Conservation (phyloP, 2,329 filamentous ascomycete genomes). For the Cordyceps fumosorosea region DNA sequence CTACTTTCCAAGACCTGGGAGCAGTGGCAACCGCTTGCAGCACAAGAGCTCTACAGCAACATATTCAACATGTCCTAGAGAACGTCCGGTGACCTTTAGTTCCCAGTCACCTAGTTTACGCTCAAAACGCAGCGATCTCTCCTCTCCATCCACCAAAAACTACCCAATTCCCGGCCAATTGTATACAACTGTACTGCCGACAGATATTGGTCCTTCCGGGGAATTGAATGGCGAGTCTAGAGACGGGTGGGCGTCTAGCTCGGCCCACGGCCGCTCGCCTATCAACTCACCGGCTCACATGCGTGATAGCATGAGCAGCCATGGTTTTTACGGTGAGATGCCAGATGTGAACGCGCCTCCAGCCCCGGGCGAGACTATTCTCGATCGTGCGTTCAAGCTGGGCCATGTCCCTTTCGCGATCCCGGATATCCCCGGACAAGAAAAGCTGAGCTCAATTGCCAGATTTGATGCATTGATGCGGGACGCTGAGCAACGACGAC, state of each 20-base stretch:
- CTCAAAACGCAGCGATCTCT: conserved; percentile 57
- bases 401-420: conserved; percentile 57
- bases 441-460: conserved; percentile 58
- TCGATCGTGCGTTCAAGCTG: conserved; percentile 61
- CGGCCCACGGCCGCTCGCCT: conserved; percentile 50
- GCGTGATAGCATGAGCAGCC: conserved; percentile 49
- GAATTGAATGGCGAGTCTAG: conserved; percentile 50
- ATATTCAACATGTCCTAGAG: conserved; percentile 39
- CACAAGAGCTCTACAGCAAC: conserved; percentile 44
- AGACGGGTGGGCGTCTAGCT: conserved; percentile 48
- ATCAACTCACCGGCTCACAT: conserved; percentile 50
- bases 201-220: conserved; percentile 50
- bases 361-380: conserved; percentile 54
- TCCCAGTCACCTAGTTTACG: conserved; percentile 55
- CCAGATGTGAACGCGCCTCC: conserved; percentile 45
- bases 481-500: conserved; percentile 47
- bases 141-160: conserved; percentile 46
- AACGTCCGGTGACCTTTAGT: conserved; percentile 44
- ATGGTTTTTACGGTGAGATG: conserved; percentile 32
- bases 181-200: conserved; percentile 45
- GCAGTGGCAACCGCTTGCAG: conserved; percentile 34
- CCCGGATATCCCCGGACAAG: conserved; percentile 46
- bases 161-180: conserved; percentile 37
- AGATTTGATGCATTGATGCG: conserved; percentile 61
- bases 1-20: conserved; percentile 37